Evolutionary conservation across 2,329 filamentous ascomycete genomes (phyloP).

Genomic region (Xylariaceae sp.): DNA sequence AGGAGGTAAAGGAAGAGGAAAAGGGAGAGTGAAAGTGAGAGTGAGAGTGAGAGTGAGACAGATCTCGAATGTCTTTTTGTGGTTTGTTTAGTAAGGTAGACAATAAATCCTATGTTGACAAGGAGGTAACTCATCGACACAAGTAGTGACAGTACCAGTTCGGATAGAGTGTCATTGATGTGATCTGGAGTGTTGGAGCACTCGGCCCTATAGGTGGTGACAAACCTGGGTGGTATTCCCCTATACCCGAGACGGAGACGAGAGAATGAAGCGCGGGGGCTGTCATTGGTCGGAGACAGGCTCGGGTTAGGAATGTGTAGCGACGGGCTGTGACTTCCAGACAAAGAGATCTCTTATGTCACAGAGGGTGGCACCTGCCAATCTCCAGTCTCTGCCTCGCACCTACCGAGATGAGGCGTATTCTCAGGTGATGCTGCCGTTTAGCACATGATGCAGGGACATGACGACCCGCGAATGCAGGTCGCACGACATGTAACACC

Average conservation of each 20-base stretch:
- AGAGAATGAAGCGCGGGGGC: constrained; percentile 3
- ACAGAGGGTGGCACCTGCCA: constrained; percentile 1
- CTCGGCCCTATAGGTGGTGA: background rate
- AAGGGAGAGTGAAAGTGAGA: background rate
- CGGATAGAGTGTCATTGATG: background rate
- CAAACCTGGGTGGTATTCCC: background rate
- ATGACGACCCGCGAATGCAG: background rate
- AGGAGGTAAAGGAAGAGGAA: no score
- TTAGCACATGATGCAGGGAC: background rate
- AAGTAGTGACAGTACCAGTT: background rate
- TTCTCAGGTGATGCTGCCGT: background rate
- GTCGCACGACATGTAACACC: background rate
- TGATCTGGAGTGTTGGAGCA: background rate
- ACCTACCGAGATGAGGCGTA: background rate
- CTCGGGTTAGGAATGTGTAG: constrained; percentile 24
- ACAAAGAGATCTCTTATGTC: constrained; percentile 3
- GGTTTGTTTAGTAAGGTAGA: background rate
- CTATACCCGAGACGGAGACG: background rate
- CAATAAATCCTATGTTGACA: background rate
- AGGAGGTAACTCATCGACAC: background rate
- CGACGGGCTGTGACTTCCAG: constrained; percentile 11
- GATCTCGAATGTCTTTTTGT: background rate
- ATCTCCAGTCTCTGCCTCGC: background rate
- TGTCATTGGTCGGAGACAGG: constrained; percentile 21
- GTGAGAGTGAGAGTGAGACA: background rate